These are phyloP conservation scores for Malassezia equina DNA, from an alignment of 1,284 basidiomycete species.

Conservation along the genomic window DNA sequence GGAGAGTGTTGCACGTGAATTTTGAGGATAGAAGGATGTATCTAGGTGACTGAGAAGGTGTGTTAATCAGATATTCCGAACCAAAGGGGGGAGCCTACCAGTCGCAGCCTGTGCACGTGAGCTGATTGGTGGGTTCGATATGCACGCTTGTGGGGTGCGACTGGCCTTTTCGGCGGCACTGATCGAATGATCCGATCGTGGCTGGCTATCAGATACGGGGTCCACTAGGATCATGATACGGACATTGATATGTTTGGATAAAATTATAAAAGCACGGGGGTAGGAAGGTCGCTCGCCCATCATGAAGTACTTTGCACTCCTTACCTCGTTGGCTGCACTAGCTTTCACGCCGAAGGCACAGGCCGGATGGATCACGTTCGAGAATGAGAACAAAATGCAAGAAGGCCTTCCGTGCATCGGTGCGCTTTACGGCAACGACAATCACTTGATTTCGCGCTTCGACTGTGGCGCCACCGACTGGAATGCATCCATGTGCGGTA, in stretches of 20 bases:
- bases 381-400: constrained; percentile 9
- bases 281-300: neutral
- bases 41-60: neutral
- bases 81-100: no score
- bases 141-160: neutral
- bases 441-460: constrained; percentile 12
- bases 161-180: neutral
- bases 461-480: constrained; percentile 13
- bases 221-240: constrained; percentile 9
- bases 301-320: neutral
- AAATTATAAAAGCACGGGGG: neutral
- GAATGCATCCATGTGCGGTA: constrained; percentile 14
- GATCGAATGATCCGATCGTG: neutral
- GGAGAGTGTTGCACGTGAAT: neutral
- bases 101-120: no score
- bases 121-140: neutral
- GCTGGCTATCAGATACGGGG: constrained; percentile 1
- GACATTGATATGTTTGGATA: neutral
- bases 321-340: neutral
- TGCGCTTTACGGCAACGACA: constrained; percentile 13
- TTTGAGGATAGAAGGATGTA: no score
- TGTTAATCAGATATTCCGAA: neutral
- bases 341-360: neutral
- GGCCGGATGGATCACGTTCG: constrained; percentile 15
- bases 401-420: constrained; percentile 11